Conservation (phyloP, 495 filamentous ascomycete genomes). For the Penicillium maclennaniae region DNA sequence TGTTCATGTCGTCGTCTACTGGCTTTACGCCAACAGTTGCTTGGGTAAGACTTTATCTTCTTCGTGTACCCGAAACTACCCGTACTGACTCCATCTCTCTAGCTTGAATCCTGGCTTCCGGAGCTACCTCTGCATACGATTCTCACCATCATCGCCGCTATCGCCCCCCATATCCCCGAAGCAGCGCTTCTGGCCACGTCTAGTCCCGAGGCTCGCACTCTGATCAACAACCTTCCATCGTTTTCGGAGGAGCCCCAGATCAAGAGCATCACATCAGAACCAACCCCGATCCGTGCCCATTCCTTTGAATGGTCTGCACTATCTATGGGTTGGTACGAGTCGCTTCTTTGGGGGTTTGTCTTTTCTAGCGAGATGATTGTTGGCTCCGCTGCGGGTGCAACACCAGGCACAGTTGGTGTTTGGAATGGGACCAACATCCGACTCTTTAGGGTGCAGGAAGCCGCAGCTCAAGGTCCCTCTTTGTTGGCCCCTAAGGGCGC, state of each 20-base stretch:
- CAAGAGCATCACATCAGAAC: slow-evolving; percentile 60
- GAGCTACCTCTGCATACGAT: slow-evolving; percentile 89
- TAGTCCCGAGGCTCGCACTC: slow-evolving; percentile 35
- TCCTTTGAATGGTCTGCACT: slow-evolving; percentile 94
- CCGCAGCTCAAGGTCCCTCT: slow-evolving; percentile 71
- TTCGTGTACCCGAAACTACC: background rate
- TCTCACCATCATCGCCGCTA: slow-evolving; percentile 67
- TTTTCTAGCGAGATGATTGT: slow-evolving; percentile 89
- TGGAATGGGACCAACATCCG: slow-evolving; percentile 91
- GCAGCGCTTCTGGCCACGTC: slow-evolving; percentile 31
- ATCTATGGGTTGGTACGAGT: slow-evolving; percentile 94
- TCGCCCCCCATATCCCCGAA: slow-evolving; percentile 46
- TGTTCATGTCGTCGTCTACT: slow-evolving; percentile 47
- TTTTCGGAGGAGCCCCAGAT: slow-evolving; percentile 63
- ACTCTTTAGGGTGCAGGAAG: slow-evolving; percentile 87
- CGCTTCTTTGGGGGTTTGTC: slow-evolving; percentile 90
- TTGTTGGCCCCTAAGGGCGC: slow-evolving; percentile 82
- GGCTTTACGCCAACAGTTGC: slow-evolving; percentile 73
- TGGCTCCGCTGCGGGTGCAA: slow-evolving; percentile 47
- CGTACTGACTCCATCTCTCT: slow-evolving; percentile 17
- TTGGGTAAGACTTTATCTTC: slow-evolving; percentile 52
- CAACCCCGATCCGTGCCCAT: slow-evolving; percentile 72
- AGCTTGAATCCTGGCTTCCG: slow-evolving; percentile 94
- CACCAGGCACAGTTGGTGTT: slow-evolving; percentile 77
- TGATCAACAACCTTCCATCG: slow-evolving; percentile 50